Base-by-base conservation (phyloP, 2,329 filamentous ascomycete genomes). In the Penicillium capsulatum region DNA sequence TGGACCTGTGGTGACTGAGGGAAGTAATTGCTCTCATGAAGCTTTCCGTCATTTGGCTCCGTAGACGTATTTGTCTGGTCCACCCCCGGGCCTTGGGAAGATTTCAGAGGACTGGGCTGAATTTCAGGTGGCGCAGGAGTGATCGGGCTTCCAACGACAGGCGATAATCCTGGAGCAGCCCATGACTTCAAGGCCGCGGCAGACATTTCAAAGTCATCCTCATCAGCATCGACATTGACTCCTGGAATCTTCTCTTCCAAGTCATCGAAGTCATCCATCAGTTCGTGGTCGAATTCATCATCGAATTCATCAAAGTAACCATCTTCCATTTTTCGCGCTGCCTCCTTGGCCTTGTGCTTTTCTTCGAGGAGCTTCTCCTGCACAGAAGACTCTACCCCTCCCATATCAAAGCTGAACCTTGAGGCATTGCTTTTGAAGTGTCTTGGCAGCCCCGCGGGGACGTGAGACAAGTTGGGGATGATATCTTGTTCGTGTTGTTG, bases 341-440 rank as follows among this genome's bases (percentile, higher is more conserved):
- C 64, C 58, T 74, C 66, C 64, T 77, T 65, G 57, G 72, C 63
- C 64, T 77, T 72, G 50, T 81, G 77, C 36, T 77, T 78, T 44
- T 83, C 80, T 60, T 83, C 80, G 22, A 83, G 61, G 5, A 81
- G 61, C 47, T 74, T 75, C 53, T 83, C 80, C 54, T 83, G 77
- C 0, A 71, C 69, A 3, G 74, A 70, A 4, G 77, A 80, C 38
- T 77, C 79, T 7, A 71, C 69, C 11, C 73, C 74, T 4, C 70
- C 73, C 52, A 82, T 74, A 46, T 83, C 79, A 49, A 83, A 83
- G 50, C 79, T 83, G 54, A 83, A 83, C 7, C 79, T 68, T 2
- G 77, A 81, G 1, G 79, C 75, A 56, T 74, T 77, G 52, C 78
- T 81, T 40, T 65, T 71, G 38, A 73, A 59, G 49, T 72, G 71